Conservation (phyloP, 306 rosid species). For the Vicia faba region DNA sequence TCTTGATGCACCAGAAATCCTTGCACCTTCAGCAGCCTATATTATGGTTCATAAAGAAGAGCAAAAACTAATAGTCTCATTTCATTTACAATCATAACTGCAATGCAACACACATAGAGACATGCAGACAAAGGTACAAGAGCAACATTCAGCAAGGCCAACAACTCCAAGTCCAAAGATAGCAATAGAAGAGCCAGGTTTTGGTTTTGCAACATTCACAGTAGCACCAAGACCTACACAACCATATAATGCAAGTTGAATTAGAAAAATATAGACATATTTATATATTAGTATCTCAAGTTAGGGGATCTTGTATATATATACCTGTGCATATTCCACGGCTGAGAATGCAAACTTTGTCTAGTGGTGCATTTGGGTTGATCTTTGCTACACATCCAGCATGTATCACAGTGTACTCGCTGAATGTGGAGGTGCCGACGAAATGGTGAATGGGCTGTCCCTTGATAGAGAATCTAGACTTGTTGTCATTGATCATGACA, state of each 20-base stretch:
- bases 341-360: conserved; percentile 89
- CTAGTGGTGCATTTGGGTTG: conserved; percentile 89
- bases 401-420: conserved; percentile 82
- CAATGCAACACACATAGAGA: neutral
- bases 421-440: conserved; percentile 88
- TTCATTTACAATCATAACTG: neutral
- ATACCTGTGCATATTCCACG: conserved; percentile 91
- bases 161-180: conserved; percentile 91
- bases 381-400: conserved; percentile 81
- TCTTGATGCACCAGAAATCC: conserved; percentile 76
- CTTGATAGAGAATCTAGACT: conserved; percentile 68
- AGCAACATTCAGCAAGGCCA: conserved; percentile 82
- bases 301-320: neutral
- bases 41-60: conserved; percentile 4
- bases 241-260: neutral
- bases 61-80: neutral
- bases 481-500: conserved; percentile 64
- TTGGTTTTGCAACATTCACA: conserved; percentile 86
- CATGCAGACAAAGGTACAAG: neutral
- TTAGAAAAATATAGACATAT: neutral
- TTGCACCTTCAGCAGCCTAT: conserved; percentile 93
- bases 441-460: conserved; percentile 85
- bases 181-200: conserved; percentile 82
- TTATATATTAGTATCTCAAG: neutral
- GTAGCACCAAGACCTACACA: conserved; percentile 82